Percentiles rank a stretch among this genome's conserved stretches.
These are phyloP conservation scores for Priceomyces melissophilus DNA, from an alignment of 805 yeast genomes.

Conservation along the genomic window DNA sequence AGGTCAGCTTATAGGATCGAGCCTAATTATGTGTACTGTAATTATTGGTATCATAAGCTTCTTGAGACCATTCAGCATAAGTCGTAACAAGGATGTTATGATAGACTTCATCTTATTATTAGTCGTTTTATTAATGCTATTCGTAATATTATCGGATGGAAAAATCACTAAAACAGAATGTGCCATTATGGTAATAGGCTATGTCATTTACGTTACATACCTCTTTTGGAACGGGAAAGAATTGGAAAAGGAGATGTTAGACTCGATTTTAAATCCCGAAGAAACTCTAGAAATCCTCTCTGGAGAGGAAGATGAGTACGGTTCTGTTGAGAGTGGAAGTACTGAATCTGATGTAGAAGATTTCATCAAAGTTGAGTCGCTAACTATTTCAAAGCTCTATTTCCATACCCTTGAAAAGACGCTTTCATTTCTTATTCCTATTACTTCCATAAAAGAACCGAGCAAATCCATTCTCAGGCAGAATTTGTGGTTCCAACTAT, in stretches of 20 bases:
- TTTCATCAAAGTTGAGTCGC: background rate
- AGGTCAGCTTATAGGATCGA: constrained; percentile 38
- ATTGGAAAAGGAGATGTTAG: constrained; percentile 2
- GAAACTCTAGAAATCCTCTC: constrained; percentile 20
- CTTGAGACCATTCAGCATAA: constrained; percentile 21
- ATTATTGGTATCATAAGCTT: constrained; percentile 32
- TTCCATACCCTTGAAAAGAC: constrained; percentile 10
- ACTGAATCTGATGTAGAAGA: background rate
- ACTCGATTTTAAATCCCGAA: constrained; percentile 13
- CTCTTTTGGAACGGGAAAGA: constrained; percentile 16
- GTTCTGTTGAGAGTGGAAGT: background rate
- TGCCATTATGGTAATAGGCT: constrained; percentile 19
- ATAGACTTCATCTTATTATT: constrained; percentile 30
- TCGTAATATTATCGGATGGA: constrained; percentile 31
- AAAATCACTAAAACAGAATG: constrained; percentile 30
- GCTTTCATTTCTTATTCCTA: constrained; percentile 14
- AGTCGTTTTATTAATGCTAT: constrained; percentile 22
- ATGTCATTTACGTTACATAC: constrained; percentile 22
- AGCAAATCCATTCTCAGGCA: background rate
- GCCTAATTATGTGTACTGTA: constrained; percentile 28
- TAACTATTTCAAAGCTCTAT: constrained; percentile 4
- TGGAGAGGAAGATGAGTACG: constrained; percentile 14
- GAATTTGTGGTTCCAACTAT: constrained; percentile 1
- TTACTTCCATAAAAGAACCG: background rate
- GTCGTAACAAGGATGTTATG: constrained; percentile 14